Conservation (phyloP, 768 basidiomycete genomes). For the Leucocoprinus birnbaumii region DNA sequence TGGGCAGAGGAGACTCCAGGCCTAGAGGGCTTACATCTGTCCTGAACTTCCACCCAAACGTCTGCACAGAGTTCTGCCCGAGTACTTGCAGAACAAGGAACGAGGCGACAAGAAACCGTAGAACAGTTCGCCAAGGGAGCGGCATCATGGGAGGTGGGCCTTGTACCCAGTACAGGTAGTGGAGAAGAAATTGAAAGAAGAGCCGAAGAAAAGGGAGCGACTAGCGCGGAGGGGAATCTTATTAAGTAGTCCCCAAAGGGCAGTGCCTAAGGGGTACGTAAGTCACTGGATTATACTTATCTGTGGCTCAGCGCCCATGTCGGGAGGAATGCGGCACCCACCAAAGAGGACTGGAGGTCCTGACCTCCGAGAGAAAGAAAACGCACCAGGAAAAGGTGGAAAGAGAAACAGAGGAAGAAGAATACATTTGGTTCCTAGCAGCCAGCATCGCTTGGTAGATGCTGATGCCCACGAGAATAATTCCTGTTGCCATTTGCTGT, state of each 20-base stretch:
- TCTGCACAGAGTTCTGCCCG: conserved; percentile 15
- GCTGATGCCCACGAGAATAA: conserved; percentile 6
- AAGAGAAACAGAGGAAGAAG: not conserved
- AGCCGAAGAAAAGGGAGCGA: not conserved
- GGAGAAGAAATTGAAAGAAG: not conserved
- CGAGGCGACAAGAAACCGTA: not conserved
- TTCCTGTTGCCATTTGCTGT: conserved; percentile 8
- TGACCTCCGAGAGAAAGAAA: conserved; percentile 3
- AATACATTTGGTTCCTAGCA: not conserved
- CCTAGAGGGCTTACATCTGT: not conserved
- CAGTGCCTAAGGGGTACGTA: conserved; percentile 8
- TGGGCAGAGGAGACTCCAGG: not conserved
- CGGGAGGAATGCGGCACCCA: not conserved
- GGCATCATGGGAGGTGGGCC: not conserved
- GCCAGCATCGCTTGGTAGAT: not conserved
- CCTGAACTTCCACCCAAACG: conserved; percentile 30
- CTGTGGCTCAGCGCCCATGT: conserved; percentile 1
- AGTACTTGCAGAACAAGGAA: not conserved
- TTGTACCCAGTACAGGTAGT: not conserved
- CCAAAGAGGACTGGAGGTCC: conserved; percentile 11
- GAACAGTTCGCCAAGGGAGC: not conserved
- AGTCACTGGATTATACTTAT: conserved; percentile 1
- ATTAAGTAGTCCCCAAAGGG: conserved; percentile 1
- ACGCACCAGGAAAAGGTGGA: not conserved
- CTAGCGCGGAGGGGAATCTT: conserved; percentile 7